Conservation (phyloP, 768 basidiomycete genomes). For the Hemileccinum impolitum region DNA sequence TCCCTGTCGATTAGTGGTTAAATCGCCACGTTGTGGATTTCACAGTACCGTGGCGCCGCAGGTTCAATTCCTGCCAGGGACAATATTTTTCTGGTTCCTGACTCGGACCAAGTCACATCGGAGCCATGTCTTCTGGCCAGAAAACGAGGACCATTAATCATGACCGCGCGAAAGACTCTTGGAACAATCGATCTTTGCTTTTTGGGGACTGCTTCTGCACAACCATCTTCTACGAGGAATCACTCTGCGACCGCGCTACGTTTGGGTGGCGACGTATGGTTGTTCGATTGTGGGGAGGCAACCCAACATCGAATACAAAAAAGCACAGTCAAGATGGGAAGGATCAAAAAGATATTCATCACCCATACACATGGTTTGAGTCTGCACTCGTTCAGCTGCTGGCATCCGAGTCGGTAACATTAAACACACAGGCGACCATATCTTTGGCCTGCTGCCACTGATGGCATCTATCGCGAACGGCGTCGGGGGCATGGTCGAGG, state of each 20-base stretch:
- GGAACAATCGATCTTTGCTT: slow-evolving; percentile 60
- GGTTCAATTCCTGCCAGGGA: slow-evolving; percentile 40
- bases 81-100: slow-evolving; percentile 17
- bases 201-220: slow-evolving; percentile 78
- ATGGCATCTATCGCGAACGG: slow-evolving; percentile 72
- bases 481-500: slow-evolving; percentile 61
- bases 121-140: too few species aligned
- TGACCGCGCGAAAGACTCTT: slow-evolving; percentile 20
- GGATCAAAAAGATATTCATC: slow-evolving; percentile 78
- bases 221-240: slow-evolving; percentile 74
- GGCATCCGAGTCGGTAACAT: background rate
- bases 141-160: background rate
- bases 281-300: slow-evolving; percentile 85
- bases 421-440: slow-evolving; percentile 65
- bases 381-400: background rate
- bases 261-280: slow-evolving; percentile 68
- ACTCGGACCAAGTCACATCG: background rate
- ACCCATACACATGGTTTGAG: slow-evolving; percentile 81
- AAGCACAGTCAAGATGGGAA: slow-evolving; percentile 73
- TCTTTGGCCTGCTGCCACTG: slow-evolving; percentile 70
- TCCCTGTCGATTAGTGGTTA: slow-evolving; percentile 44
- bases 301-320: slow-evolving; percentile 77
- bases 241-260: slow-evolving; percentile 72
- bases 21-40: slow-evolving; percentile 40
- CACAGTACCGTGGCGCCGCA: slow-evolving; percentile 37